Evolutionary conservation across 2,329 filamentous ascomycete species (phyloP).

Genomic region (Phaeosphaeriaceae sp.): DNA sequence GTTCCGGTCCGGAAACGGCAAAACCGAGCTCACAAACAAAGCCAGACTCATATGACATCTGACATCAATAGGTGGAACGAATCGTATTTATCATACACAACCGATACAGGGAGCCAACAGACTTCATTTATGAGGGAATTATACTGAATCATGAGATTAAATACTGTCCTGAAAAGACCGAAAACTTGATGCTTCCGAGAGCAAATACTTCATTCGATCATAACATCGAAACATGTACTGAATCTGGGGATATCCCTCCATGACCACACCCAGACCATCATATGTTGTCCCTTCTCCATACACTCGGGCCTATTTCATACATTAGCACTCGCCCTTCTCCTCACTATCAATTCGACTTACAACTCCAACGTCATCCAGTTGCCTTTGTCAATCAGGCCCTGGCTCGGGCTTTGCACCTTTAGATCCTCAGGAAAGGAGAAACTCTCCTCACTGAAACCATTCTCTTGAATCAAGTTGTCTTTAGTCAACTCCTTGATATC

Average conservation of each 20-base stretch:
- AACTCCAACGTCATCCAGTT: constrained; percentile 32
- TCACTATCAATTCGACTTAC: constrained; percentile 3
- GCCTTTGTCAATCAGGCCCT: constrained; percentile 33
- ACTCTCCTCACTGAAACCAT: constrained; percentile 30
- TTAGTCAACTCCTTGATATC: constrained; percentile 27
- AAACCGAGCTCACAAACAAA: too few species aligned
- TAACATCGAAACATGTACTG: constrained; percentile 35
- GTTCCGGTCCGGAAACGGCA: too few species aligned
- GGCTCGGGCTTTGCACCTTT: constrained; percentile 17
- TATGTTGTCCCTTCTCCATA: constrained; percentile 33
- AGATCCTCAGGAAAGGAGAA: constrained; percentile 28
- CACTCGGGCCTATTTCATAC: constrained; percentile 19
- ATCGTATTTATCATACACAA: too few species aligned
- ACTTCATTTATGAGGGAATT: too few species aligned
- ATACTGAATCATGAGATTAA: too few species aligned
- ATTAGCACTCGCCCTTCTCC: constrained; percentile 1
- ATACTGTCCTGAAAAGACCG: too few species aligned
- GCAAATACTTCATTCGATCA: constrained; percentile 13
- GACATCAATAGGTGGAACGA: too few species aligned
- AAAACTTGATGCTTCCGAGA: too few species aligned
- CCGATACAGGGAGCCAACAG: too few species aligned
- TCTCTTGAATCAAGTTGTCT: constrained; percentile 22
- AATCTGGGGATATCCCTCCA: constrained; percentile 23
- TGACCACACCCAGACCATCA: constrained; percentile 38
- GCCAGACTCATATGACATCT: too few species aligned